Evolutionary conservation across 257 asterid genomes (phyloP), one percentile per base, ranked within the genome.

Genomic region (Solanum chaucha): DNA sequence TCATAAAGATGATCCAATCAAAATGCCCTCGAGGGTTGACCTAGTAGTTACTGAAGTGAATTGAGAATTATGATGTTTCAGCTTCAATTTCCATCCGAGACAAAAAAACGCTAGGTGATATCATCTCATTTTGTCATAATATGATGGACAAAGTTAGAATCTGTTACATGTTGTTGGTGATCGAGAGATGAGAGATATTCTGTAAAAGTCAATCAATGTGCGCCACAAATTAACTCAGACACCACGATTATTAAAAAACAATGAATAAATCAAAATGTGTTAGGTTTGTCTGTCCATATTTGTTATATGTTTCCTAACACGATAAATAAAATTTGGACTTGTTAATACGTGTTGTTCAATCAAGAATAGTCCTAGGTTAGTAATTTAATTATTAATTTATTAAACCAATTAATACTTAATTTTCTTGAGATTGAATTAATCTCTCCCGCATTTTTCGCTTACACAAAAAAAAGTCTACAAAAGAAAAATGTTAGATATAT

Each of bases 391-490:
- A 71, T 34, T 44, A 80, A 80, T 26, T 26, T 14, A 46, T 15
- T 78, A 44, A 80, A 46, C 10, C 1, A 46, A 28, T 22, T 38
- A 74, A 5, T 74, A 74, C 8, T 80, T 80, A 26, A 26, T 24
- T 44, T 78, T 78, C 65, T 78, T 78, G 24, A 78, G 65, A 78
- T 44, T 78, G 17, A 78, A 78, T 78, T 78, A 78, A 80, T 80
- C 84, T 78, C 26, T 46, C 67, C 84, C 84, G 84, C 26, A 28
- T 14, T 80, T 80, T 30, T 46, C 65, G 67, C 84, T 80, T 80
- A 80, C 67, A 46, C 15, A 5, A 30, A 15, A 40, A 77, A 22
- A 77, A 41, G 61, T 41, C 84, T 12, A 7, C 32, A 28, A 24
- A 38, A 71, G 5, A 28, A 70, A 6, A 17, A 2, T 41, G 26